A percentile compares a stretch with the other conserved stretches of the same genome.
Evolutionary conservation across 2,329 filamentous ascomycete species (phyloP).

Genomic region (Aspergillus tubingensis): DNA sequence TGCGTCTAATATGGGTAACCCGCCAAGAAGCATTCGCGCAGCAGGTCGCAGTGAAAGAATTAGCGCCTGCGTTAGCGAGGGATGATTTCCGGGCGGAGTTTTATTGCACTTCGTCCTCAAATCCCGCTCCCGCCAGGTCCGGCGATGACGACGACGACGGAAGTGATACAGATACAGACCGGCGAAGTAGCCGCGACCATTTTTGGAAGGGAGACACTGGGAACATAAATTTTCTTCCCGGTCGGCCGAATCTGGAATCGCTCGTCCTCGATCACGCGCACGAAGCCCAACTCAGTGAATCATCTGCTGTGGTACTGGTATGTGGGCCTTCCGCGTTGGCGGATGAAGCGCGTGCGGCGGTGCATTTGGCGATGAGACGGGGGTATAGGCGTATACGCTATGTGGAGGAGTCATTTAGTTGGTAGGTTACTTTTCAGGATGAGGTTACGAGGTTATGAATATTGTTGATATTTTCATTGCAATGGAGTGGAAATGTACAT

Average conservation of each 20-base stretch:
- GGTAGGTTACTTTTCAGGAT: constrained; percentile 18
- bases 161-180: not conserved
- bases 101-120: constrained; percentile 26
- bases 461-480: too few species aligned
- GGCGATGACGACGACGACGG: not conserved
- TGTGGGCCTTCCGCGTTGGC: constrained; percentile 51
- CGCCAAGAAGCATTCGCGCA: constrained; percentile 34
- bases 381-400: constrained; percentile 43
- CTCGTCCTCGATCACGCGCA: constrained; percentile 37
- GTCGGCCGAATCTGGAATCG: constrained; percentile 42
- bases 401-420: constrained; percentile 51
- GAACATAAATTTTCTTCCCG: constrained; percentile 13
- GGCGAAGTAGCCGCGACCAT: too few species aligned
- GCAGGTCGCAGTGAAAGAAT: constrained; percentile 29
- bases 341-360: constrained; percentile 46
- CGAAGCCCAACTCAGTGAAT: constrained; percentile 29
- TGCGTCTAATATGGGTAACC: constrained; percentile 40
- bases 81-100: constrained; percentile 35
- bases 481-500: too few species aligned
- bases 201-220: too few species aligned
- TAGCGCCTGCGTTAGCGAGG: constrained; percentile 29
- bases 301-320: constrained; percentile 42
- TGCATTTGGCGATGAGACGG: constrained; percentile 38
- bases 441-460: too few species aligned
- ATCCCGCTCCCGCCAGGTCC: not conserved